These are phyloP conservation scores for Casuarina glauca DNA, from an alignment of 306 rosid genomes.

Conservation along the genomic window DNA sequence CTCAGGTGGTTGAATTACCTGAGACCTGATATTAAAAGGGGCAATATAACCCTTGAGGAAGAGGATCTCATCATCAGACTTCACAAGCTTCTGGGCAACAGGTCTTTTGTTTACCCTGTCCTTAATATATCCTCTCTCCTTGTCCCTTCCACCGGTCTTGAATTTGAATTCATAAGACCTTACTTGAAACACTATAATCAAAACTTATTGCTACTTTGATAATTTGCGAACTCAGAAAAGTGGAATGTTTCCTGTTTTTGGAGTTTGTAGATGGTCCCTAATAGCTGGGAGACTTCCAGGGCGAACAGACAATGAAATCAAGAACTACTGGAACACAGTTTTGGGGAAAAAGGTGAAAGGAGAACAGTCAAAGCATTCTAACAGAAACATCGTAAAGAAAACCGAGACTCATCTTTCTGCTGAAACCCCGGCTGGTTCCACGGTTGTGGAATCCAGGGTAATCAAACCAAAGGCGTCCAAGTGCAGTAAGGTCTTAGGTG, in stretches of 20 bases:
- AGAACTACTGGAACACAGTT: constrained; percentile 24
- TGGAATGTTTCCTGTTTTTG: neutral
- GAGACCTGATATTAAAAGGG: constrained; percentile 22
- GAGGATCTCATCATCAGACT: constrained; percentile 29
- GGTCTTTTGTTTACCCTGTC: neutral
- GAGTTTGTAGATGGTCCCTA: constrained; percentile 21
- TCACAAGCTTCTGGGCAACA: constrained; percentile 28
- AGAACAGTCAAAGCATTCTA: neutral
- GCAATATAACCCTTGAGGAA: constrained; percentile 22
- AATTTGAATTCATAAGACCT: neutral
- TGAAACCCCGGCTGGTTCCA: neutral
- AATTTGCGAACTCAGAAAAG: neutral
- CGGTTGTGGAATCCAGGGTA: neutral
- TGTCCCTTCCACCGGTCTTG: neutral
- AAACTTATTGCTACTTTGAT: neutral
- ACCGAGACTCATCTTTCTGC: neutral
- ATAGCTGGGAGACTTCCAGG: constrained; percentile 28
- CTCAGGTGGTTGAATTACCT: constrained; percentile 33
- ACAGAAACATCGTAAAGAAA: neutral
- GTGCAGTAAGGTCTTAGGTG: neutral
- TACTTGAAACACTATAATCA: too few species aligned
- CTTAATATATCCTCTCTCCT: neutral
- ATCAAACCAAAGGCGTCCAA: neutral
- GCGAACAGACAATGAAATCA: constrained; percentile 21
- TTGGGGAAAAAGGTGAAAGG: constrained; percentile 10